Evolutionary conservation across 768 basidiomycete genomes (phyloP).

Genomic region (Cyclocybe aegerita): DNA sequence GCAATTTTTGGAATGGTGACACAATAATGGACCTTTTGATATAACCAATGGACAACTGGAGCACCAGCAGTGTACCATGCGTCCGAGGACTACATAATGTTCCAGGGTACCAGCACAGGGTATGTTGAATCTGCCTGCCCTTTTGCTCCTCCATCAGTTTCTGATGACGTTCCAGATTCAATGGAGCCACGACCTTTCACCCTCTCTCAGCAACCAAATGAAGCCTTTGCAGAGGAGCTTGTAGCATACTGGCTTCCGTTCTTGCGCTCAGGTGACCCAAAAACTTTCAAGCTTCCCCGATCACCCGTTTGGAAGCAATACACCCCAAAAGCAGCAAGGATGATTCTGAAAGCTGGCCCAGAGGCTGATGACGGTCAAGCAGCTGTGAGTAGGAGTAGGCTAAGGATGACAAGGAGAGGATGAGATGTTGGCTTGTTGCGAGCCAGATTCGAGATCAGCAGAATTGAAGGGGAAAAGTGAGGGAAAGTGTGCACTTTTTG

Average conservation of each 20-base stretch:
- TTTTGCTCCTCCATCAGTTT: background rate
- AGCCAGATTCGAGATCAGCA: constrained; percentile 12
- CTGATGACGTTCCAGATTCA: too few species aligned
- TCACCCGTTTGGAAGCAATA: constrained; percentile 46
- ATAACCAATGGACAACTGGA: constrained; percentile 48
- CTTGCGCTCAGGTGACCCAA: constrained; percentile 56
- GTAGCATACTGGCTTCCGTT: constrained; percentile 57
- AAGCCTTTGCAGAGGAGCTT: too few species aligned
- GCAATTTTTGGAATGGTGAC: constrained; percentile 32
- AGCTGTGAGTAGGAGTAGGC: constrained; percentile 15
- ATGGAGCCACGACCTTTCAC: too few species aligned
- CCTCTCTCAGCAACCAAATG: too few species aligned
- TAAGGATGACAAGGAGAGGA: constrained; percentile 10
- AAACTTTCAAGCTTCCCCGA: constrained; percentile 48
- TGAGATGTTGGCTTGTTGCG: constrained; percentile 17
- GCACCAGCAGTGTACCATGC: constrained; percentile 44
- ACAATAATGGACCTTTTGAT: constrained; percentile 53
- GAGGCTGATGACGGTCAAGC: constrained; percentile 1
- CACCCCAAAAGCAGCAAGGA: constrained; percentile 11
- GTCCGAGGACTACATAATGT: constrained; percentile 72
- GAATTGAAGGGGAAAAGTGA: too few species aligned
- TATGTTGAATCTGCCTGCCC: too few species aligned
- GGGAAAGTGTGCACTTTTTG: too few species aligned
- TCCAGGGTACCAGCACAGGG: constrained; percentile 61
- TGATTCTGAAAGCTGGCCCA: constrained; percentile 16